Base-by-base conservation (phyloP, 345 rosid species). In the Trapa bicornis region DNA sequence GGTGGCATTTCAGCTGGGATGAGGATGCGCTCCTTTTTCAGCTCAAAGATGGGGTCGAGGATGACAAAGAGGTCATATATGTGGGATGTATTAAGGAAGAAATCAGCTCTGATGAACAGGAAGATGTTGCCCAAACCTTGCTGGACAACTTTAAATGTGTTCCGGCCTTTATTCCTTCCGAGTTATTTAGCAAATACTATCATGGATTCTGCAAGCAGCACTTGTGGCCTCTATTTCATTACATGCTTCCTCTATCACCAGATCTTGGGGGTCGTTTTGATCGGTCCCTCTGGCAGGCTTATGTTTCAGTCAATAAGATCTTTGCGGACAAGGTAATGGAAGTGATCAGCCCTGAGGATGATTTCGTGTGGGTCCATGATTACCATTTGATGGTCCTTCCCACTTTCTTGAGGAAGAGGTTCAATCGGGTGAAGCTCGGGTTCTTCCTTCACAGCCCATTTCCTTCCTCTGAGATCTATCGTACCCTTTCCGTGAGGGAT, bases 151-250 rank as follows among this genome's bases (percentile, higher is more conserved):
- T 90, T 80, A 93, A 88, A 81, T 93, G 98, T 66, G 96, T 93
- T 66, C 98, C 98, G 1, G 89, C 98, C 52, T 93, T 88, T 58
- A 80, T 93, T 70, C 86, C 92, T 61, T 81, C 88, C 6, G 92
- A 85, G 42, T 79, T 90, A 8, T 90, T 90, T 63, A 81, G 83
- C 32, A 93, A 85, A 66, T 93, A 77, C 80, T 93, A 93, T 68
- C 98, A 86, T 66, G 98, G 98, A 14, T 93, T 93, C 80, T 93
- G 98, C 70, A 93, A 93, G 56, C 98, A 88, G 65, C 87, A 89
- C 64, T 75, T 93, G 3, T 93, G 98, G 98, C 98, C 98, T 33
- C 78, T 92, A 60, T 92, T 92, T 77, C 98, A 92, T 69, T 92
- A 92, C 73, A 92, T 92, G 98, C 92, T 92, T 74, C 98, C 98